phyloP scores from a whole-genome alignment of 495 filamentous ascomycete species.

The Elasticomyces elasticus region DNA sequence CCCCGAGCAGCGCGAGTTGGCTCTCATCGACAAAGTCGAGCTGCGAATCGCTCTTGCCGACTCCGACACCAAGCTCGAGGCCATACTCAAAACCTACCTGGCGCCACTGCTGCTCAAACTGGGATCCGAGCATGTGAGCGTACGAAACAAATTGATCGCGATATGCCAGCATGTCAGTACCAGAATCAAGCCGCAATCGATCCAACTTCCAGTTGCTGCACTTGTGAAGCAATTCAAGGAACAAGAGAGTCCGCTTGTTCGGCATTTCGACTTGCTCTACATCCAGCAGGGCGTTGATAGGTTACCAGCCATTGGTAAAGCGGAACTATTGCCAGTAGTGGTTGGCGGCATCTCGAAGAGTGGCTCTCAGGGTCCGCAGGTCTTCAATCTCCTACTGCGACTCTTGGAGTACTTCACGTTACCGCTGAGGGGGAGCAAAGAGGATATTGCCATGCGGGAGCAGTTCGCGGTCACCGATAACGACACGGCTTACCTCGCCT shows the following conservation, averaged over 20 bases:
- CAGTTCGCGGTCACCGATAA: constrained; percentile 54
- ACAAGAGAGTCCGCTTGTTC: constrained; percentile 55
- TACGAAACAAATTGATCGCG: constrained; percentile 70
- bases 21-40: constrained; percentile 80
- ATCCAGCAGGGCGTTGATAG: constrained; percentile 78
- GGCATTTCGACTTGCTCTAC: constrained; percentile 81
- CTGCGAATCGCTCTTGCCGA: constrained; percentile 78
- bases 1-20: constrained; percentile 63
- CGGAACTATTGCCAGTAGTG: constrained; percentile 60
- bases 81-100: constrained; percentile 68
- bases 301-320: constrained; percentile 47
- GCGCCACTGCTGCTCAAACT: constrained; percentile 75
- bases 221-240: constrained; percentile 87
- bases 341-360: constrained; percentile 58
- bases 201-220: constrained; percentile 72
- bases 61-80: constrained; percentile 69
- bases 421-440: constrained; percentile 63
- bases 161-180: constrained; percentile 76
- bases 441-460: constrained; percentile 59
- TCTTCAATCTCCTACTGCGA: constrained; percentile 78
- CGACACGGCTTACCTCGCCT: constrained; percentile 65
- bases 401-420: constrained; percentile 61
- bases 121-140: constrained; percentile 63
- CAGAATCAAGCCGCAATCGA: constrained; percentile 55
- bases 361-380: constrained; percentile 51